Base-by-base conservation (phyloP, 2,329 filamentous ascomycete species). In the Coniochaeta prunicola region DNA sequence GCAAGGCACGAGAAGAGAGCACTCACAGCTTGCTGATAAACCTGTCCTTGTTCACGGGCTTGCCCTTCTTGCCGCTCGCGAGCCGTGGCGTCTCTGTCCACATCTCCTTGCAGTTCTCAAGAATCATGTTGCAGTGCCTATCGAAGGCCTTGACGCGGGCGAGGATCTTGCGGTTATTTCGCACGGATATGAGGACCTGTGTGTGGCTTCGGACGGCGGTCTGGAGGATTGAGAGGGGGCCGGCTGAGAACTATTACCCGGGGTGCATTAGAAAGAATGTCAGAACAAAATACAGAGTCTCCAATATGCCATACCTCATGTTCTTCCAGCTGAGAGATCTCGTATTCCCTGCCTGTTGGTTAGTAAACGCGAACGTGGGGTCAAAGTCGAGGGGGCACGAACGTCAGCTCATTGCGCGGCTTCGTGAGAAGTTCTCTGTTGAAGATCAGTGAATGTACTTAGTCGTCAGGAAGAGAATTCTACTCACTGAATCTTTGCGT, bases 81-180 rank as follows among this genome's bases (percentile, higher is more conserved):
- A 90, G 82, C 61, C 86, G 80, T 55, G 93, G 92, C 59, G 90
- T 94, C 78, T 99, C 94, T 10, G 92, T 97, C 94, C 94, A 99
- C 93, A 99, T 97, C 79, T 99, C 94, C 82, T 96, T 96, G 56
- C 70, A 69, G 53, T 71, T 72, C 67, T 72, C 70, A 8, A 72
- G 62, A 36, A 71, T 65, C 94, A 99, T 97, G 78, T 99, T 99
- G 84, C 92, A 97, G 77, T 99, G 94, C 61, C 94, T 84, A 77
- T 99, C 94, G 73, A 99, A 99, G 7, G 94, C 94, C 81, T 99
- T 99, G 70, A 99, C 93, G 64, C 94, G 89, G 57, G 93, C 94
- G 58, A 99, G 87, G 54, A 99, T 83, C 81, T 99, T 99, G 76
- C 93, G 90, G 81, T 97, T 97, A 84, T 96, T 97, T 65, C 94